Evolutionary conservation across 2,329 filamentous ascomycete genomes (phyloP), one percentile per base, ranked within the genome.

Genomic region (Talaromyces sp.): DNA sequence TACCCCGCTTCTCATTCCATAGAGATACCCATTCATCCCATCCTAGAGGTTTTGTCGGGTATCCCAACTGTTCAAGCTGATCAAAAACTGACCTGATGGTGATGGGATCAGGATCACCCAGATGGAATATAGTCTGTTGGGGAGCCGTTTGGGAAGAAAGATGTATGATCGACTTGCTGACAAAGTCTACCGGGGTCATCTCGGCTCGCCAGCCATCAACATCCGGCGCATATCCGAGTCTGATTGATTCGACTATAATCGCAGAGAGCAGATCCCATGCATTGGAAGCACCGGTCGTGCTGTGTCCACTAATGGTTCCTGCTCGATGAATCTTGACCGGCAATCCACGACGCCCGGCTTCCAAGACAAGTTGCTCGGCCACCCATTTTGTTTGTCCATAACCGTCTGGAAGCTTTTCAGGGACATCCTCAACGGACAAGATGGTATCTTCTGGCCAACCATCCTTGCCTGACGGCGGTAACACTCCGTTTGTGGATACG

Each of bases 341-440:
- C 37, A 93, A 79, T 10, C 90, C 90, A 43, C 90, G 86, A 31
- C 85, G 84, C 31, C 84, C 85, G 10, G 90, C 90, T 72, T 92
- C 89, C 11, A 86, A 81, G 9, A 91, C 87, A 3, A 93, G 86
- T 74, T 90, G 87, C 74, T 93, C 90, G 2, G 90, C 90, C 35
- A 91, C 90, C 90, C 90, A 93, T 73, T 93, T 93, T 0, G 90
- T 91, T 76, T 92, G 90, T 0, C 90, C 89, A 68, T 93, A 93
- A 1, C 90, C 90, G 71, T 92, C 90, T 1, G 85, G 78, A 5
- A 93, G 80, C 73, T 89, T 89, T 50, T 82, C 85, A 0, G 89
- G 88, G 1, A 93, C 90, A 56, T 89, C 86, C 13, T 89, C 85
- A 4, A 91, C 83, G 35, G 84, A 82, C 17, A 93, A 80, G 79